Base-by-base conservation (phyloP, 441 rosid genomes). In the Brassica hybrid region DNA sequence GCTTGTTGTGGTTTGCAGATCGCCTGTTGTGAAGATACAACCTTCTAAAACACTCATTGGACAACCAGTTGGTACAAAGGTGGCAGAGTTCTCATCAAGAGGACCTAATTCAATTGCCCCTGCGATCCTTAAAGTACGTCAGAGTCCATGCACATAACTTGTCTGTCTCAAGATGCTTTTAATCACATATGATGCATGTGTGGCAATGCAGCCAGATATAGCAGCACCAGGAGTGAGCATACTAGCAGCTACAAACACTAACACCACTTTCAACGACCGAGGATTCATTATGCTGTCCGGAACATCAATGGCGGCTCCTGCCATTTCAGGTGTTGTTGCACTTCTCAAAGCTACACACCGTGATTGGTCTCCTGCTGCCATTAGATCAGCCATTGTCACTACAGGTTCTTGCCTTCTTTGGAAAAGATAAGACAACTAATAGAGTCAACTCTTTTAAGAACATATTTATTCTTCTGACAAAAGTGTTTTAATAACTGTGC, bases 191-290 rank as follows among this genome's bases (percentile, higher is more conserved):
- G 27, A n/a, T n/a, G n/a, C 17, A 14, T 52, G 16, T 16, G 21
- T 52, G 10, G 19, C 58, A 52, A 52, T 52, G 58, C 79, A 87
- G 90, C 90, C 88, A 5, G 90, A 82, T 67, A 77, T 85, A 65
- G 84, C 83, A 18, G 90, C 90, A 41, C 90, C 88, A 0, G 85
- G 86, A 43, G 90, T 80, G 64, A 82, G 64, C 73, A 86, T 84
- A 65, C 63, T 86, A 8, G 88, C 85, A 0, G 85, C 86, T 12
- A 78, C 80, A 67, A 59, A 65, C 19, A 78, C 86, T 3, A 63
- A 64, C 6, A 23, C 61, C 2, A 81, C 67, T 4, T 76, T 23
- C 0, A 65, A 14, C 25, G 82, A 76, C n/a, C 41, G 52, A 2
- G 88, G 86, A 38, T 84, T 75, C 58, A 52, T 45, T 9, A 18